Percentiles rank a stretch among this genome's conserved stretches.
Evolutionary conservation across 1,139 yeast species (phyloP).

Genomic region (Hansenula lynferdii): DNA sequence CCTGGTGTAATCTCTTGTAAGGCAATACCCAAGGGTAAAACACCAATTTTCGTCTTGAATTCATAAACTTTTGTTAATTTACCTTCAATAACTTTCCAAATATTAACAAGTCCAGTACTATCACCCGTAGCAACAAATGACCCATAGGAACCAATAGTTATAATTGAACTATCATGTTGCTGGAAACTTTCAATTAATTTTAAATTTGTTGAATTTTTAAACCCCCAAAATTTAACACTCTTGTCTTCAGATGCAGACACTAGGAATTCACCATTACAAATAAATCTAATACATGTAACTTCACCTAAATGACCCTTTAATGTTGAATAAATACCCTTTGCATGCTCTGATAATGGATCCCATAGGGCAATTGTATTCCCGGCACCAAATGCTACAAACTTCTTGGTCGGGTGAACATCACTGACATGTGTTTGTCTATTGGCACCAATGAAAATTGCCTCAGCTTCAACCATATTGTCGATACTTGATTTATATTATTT

Average conservation of each 20-base stretch:
- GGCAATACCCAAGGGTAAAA: constrained; percentile 64
- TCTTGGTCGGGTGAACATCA: constrained; percentile 40
- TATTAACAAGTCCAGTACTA: constrained; percentile 53
- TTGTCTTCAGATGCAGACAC: constrained; percentile 68
- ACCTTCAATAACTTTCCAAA: constrained; percentile 41
- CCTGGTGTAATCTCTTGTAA: constrained; percentile 36
- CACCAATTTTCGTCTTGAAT: constrained; percentile 41
- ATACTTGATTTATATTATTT: neutral
- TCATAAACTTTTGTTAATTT: constrained; percentile 28
- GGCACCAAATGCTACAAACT: constrained; percentile 72
- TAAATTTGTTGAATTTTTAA: constrained; percentile 14
- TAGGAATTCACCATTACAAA: constrained; percentile 41
- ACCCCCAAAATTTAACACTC: constrained; percentile 56
- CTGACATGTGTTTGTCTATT: constrained; percentile 68
- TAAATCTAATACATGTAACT: constrained; percentile 55
- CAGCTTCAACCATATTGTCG: constrained; percentile 25
- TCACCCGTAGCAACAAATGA: constrained; percentile 56
- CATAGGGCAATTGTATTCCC: constrained; percentile 70
- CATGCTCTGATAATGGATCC: constrained; percentile 44
- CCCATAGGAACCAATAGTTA: constrained; percentile 34
- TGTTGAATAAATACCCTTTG: constrained; percentile 47
- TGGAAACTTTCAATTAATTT: constrained; percentile 32
- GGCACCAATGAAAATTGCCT: constrained; percentile 74
- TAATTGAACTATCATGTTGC: constrained; percentile 43
- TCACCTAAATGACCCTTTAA: constrained; percentile 55